Evolutionary conservation across 148 eudicot species (phyloP), one percentile per base, ranked within the genome.

Genomic region (Bassia scoparia): DNA sequence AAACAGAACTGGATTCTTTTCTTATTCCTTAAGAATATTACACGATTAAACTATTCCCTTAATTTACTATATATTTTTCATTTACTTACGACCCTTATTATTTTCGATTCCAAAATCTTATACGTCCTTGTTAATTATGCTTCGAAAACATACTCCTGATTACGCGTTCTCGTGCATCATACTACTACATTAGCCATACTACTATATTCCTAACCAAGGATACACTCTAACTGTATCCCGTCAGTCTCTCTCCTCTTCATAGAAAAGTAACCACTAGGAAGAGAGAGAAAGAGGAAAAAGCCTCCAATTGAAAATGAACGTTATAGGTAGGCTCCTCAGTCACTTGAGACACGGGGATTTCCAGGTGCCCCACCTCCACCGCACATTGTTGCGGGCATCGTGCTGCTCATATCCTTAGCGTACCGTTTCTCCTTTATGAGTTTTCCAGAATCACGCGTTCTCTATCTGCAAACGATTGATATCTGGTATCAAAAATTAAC

Each of bases 271-370:
- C 71, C 73, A n/a, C 77, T 35, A 74, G 63, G 73, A n/a, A 48
- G 73, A 66, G 80, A 78, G 76, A 72, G 15, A 34, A 38, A 37
- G 18, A 56, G 21, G 50, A 46, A 5, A 7, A 2, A n/a, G n/a
- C n/a, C 12, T 18, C 46, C 21, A 61, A 46, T 23, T 31, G 7
- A 24, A 5, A 24, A 33, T 11, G 0, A 5, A 5, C n/a, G 38
- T 74, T 27, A 80, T n/a, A n/a, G n/a, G 64, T 80, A 80, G 58
- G n/a, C 79, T 75, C 82, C n/a, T n/a, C 82, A 80, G 61, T 80
- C 82, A 56, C 26, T 80, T 26, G 79, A 79, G 26, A 80, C n/a
- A n/a, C n/a, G 37, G 68, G 67, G 24, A 75, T 67, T 35, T 75
- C 82, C n/a, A n/a, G n/a, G 29, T 74, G 82, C n/a, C 9, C 77